Conservation (phyloP, 495 filamentous ascomycete genomes). For the Penicillium canariense region DNA sequence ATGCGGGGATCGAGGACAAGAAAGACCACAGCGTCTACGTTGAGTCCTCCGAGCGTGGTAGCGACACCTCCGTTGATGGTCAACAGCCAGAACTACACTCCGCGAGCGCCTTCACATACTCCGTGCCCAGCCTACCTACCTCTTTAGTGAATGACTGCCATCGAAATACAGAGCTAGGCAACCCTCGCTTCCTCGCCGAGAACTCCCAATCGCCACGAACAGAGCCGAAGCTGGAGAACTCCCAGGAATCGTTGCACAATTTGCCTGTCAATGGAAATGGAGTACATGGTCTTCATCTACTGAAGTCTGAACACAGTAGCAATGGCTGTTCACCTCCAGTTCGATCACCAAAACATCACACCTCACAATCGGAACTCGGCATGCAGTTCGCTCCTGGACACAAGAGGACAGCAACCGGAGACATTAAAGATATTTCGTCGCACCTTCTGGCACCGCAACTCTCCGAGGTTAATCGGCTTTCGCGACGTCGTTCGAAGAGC, state of each 20-base stretch:
- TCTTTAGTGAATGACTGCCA: slow-evolving; percentile 16
- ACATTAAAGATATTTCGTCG: slow-evolving; percentile 51
- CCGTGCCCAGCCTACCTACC: slow-evolving; percentile 14
- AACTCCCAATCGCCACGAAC: slow-evolving; percentile 8
- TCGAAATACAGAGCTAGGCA: slow-evolving; percentile 11
- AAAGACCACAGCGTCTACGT: slow-evolving; percentile 11
- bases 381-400: slow-evolving; percentile 28
- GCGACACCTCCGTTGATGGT: slow-evolving; percentile 22
- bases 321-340: slow-evolving; percentile 14
- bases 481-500: slow-evolving; percentile 60
- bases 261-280: slow-evolving; percentile 8
- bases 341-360: slow-evolving; percentile 8
- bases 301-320: slow-evolving; percentile 10
- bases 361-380: slow-evolving; percentile 11
- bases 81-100: slow-evolving; percentile 22
- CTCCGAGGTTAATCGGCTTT: slow-evolving; percentile 22
- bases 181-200: slow-evolving; percentile 7
- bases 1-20: slow-evolving; percentile 13
- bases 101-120: slow-evolving; percentile 21
- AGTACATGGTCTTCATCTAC: slow-evolving; percentile 9
- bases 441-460: slow-evolving; percentile 37
- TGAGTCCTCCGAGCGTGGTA: slow-evolving; percentile 27
- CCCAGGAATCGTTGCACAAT: slow-evolving; percentile 7
- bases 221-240: slow-evolving; percentile 4
- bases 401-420: slow-evolving; percentile 66